Evolutionary conservation across 768 basidiomycete species (phyloP).

Genomic region (Hygrophorus pudorinus): DNA sequence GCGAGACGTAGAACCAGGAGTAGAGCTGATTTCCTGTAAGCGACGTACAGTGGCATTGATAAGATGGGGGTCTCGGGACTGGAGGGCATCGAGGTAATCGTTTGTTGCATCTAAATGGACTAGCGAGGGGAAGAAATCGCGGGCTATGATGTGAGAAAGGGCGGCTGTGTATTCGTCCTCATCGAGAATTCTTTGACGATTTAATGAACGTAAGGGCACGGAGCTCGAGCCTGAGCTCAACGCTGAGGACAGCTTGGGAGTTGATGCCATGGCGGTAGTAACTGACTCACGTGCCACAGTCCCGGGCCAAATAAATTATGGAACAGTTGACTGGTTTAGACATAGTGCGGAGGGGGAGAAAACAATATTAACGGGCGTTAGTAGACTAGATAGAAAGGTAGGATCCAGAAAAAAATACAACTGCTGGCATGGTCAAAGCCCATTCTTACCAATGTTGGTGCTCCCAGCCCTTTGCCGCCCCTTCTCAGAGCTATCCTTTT

Average conservation of each 20-base stretch:
- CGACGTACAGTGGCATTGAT: conserved; percentile 68
- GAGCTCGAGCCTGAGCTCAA: conserved; percentile 5
- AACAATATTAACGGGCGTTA: not conserved
- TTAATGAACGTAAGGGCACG: conserved; percentile 46
- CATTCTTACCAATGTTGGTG: conserved; percentile 2
- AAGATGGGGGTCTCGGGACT: conserved; percentile 65
- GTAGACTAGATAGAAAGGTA: not conserved
- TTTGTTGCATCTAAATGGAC: conserved; percentile 85
- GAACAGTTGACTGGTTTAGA: too few relatives aligned
- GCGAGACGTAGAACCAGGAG: conserved; percentile 29
- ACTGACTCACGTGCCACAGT: too few relatives aligned
- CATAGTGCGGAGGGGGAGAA: too few relatives aligned
- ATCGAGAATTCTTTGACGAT: conserved; percentile 62
- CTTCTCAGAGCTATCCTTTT: conserved; percentile 5
- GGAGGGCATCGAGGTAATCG: conserved; percentile 72
- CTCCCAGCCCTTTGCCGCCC: conserved; percentile 8
- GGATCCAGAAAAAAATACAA: conserved; percentile 3
- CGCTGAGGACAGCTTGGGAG: not conserved
- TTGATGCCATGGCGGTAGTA: not conserved
- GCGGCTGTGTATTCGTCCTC: conserved; percentile 95
- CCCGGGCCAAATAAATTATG: too few relatives aligned
- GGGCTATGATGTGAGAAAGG: conserved; percentile 85
- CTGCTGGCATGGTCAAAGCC: not conserved
- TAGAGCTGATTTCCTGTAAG: conserved; percentile 51
- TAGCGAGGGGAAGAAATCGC: conserved; percentile 96